Conservation (phyloP, 2,329 filamentous ascomycete species). For the Ambrosiella xylebori region DNA sequence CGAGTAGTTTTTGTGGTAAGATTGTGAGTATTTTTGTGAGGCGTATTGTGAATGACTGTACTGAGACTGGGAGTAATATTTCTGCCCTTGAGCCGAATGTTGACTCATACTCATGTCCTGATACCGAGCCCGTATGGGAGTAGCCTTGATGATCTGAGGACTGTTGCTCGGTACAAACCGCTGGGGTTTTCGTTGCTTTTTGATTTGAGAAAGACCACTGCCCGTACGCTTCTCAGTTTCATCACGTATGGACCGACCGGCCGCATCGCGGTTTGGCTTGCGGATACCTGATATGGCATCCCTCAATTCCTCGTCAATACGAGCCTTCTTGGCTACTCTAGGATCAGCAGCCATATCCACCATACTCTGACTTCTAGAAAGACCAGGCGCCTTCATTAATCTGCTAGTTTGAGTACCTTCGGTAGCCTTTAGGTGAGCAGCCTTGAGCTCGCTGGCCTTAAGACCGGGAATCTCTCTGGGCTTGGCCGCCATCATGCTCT, state of each 20-base stretch:
- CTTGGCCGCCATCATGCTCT: slow-evolving; percentile 53
- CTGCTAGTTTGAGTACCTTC: slow-evolving; percentile 14
- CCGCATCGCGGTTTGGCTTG: slow-evolving; percentile 57
- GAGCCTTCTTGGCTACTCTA: slow-evolving; percentile 47
- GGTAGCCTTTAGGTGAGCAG: slow-evolving; percentile 26
- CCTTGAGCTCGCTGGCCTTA: slow-evolving; percentile 47
- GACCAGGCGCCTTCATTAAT: slow-evolving; percentile 23
- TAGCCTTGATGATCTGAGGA: slow-evolving; percentile 36
- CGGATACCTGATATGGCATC: slow-evolving; percentile 58
- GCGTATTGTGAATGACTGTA: not conserved
- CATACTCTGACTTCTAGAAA: slow-evolving; percentile 29
- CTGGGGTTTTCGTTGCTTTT: slow-evolving; percentile 36
- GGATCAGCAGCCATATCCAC: slow-evolving; percentile 31
- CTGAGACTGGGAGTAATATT: not conserved
- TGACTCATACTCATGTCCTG: slow-evolving; percentile 6
- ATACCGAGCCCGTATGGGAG: slow-evolving; percentile 35
- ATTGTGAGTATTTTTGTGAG: not conserved
- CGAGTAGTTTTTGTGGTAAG: slow-evolving; percentile 2
- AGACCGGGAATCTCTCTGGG: slow-evolving; percentile 38
- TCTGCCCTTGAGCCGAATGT: not conserved
- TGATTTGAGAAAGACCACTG: slow-evolving; percentile 27
- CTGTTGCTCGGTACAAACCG: slow-evolving; percentile 23
- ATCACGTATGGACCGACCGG: slow-evolving; percentile 49
- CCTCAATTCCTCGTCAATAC: slow-evolving; percentile 51
- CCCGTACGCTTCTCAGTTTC: slow-evolving; percentile 44